A percentile compares a stretch with the other conserved stretches of the same genome.
These are phyloP conservation scores for Saccharomycopsis fodiens DNA, from an alignment of 805 yeast genomes.

Conservation along the genomic window DNA sequence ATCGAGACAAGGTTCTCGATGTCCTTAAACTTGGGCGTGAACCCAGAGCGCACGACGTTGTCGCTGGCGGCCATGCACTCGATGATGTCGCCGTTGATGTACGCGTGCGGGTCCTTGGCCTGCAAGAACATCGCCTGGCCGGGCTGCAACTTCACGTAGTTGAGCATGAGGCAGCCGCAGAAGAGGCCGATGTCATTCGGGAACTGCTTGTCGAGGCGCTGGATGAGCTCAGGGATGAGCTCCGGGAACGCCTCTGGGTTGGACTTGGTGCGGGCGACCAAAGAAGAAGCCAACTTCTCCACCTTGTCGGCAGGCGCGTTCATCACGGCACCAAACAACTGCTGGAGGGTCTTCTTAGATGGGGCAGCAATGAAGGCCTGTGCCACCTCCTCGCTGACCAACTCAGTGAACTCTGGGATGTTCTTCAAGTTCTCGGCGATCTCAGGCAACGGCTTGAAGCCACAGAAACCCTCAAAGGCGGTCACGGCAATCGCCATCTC, in stretches of 20 bases:
- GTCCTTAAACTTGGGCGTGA: slow-evolving; percentile 98
- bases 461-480: slow-evolving; percentile 95
- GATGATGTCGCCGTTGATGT: slow-evolving; percentile 92
- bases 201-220: slow-evolving; percentile 77
- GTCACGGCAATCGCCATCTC: slow-evolving; percentile 99
- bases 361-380: slow-evolving; percentile 46
- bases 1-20: slow-evolving; percentile 81
- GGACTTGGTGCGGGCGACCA: slow-evolving; percentile 55
- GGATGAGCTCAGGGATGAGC: slow-evolving; percentile 63
- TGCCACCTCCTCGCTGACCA: slow-evolving; percentile 50
- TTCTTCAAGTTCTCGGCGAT: slow-evolving; percentile 58
- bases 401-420: slow-evolving; percentile 67
- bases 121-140: slow-evolving; percentile 97
- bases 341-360: slow-evolving; percentile 63
- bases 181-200: slow-evolving; percentile 92
- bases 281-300: slow-evolving; percentile 45
- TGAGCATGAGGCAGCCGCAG: slow-evolving; percentile 89
- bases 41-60: slow-evolving; percentile 96
- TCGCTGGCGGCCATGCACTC: slow-evolving; percentile 99
- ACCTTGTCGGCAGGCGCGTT: slow-evolving; percentile 60
- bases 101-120: slow-evolving; percentile 98
- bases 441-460: slow-evolving; percentile 85
- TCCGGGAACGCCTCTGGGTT: slow-evolving; percentile 47
- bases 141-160: slow-evolving; percentile 71
- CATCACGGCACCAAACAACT: slow-evolving; percentile 80